A percentile compares a stretch with the other conserved stretches of the same genome.
These are phyloP conservation scores for Diutina catenulata DNA, from an alignment of 1,139 yeast species.

Conservation along the genomic window DNA sequence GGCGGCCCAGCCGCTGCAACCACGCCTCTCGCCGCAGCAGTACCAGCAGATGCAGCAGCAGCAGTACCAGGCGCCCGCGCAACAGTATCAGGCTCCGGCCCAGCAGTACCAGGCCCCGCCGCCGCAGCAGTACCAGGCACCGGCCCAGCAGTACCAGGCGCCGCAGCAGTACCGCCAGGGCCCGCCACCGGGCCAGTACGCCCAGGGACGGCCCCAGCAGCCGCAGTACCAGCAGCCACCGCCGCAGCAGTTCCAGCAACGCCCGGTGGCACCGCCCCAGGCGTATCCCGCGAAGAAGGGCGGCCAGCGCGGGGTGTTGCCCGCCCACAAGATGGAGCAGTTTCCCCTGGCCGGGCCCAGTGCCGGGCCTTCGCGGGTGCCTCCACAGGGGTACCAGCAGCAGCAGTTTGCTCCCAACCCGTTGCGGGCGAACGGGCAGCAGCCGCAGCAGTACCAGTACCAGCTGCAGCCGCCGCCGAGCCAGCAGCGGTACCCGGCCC, in stretches of 20 bases:
- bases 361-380: not conserved
- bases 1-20: conserved; percentile 9
- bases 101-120: conserved; percentile 6
- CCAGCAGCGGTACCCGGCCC: conserved; percentile 7
- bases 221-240: conserved; percentile 8
- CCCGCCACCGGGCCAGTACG: not conserved
- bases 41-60: conserved; percentile 7
- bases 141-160: conserved; percentile 7
- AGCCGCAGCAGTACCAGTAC: conserved; percentile 8
- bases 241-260: conserved; percentile 7
- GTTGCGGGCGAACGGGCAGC: conserved; percentile 8
- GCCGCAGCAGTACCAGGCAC: conserved; percentile 6
- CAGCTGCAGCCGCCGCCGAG: conserved; percentile 6
- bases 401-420: conserved; percentile 7
- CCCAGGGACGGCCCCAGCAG: no score
- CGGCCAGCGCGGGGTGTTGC: not conserved
- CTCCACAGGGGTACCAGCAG: conserved; percentile 4
- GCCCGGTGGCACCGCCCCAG: conserved; percentile 7
- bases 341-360: not conserved
- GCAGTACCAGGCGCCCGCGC: conserved; percentile 6
- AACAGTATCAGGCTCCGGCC: conserved; percentile 5
- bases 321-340: not conserved
- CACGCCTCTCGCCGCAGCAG: conserved; percentile 7
- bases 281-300: conserved; percentile 4
- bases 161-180: conserved; percentile 6